Percentiles rank a stretch among this genome's conserved stretches.
These are phyloP conservation scores for Lobosporangium transversale DNA, from an alignment of 192 early-diverging fungal genomes.

Conservation along the genomic window DNA sequence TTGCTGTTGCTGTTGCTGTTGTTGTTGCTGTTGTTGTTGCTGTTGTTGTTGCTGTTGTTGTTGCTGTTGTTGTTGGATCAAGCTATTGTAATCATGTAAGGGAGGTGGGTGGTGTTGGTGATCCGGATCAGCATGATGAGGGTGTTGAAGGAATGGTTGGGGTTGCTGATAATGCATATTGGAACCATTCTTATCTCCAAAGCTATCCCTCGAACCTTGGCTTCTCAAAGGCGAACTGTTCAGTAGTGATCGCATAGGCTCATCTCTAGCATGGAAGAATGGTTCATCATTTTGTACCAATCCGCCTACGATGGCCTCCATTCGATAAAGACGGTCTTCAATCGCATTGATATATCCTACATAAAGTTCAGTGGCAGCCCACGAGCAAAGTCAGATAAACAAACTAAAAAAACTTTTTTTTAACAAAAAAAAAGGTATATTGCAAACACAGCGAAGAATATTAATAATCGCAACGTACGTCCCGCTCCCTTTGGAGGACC, in stretches of 20 bases:
- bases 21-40: constrained; percentile 10
- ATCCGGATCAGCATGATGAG: constrained; percentile 9
- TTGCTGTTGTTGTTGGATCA: constrained; percentile 22
- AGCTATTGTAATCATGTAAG: constrained; percentile 17
- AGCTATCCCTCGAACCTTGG: constrained; percentile 12
- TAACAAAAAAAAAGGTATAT: too few species aligned
- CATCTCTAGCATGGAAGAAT: constrained; percentile 5
- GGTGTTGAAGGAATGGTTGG: constrained; percentile 4
- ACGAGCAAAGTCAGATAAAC: too few species aligned
- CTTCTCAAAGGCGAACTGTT: not conserved
- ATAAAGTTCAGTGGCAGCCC: not conserved
- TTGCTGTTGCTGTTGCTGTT: constrained; percentile 22
- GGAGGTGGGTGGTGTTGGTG: constrained; percentile 28
- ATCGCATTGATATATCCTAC: constrained; percentile 86
- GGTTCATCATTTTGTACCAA: constrained; percentile 63
- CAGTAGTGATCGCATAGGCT: constrained; percentile 2
- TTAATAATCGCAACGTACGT: constrained; percentile 21
- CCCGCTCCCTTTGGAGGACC: constrained; percentile 76
- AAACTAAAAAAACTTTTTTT: too few species aligned
- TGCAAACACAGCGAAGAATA: too few species aligned
- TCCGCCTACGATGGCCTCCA: constrained; percentile 73
- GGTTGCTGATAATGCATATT: constrained; percentile 1
- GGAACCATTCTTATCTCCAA: not conserved
- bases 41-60: constrained; percentile 19
- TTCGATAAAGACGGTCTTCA: constrained; percentile 75